A percentile compares a stretch with the other conserved stretches of the same genome.
Conservation (phyloP, 495 filamentous ascomycete genomes). For the Podospora comata region DNA sequence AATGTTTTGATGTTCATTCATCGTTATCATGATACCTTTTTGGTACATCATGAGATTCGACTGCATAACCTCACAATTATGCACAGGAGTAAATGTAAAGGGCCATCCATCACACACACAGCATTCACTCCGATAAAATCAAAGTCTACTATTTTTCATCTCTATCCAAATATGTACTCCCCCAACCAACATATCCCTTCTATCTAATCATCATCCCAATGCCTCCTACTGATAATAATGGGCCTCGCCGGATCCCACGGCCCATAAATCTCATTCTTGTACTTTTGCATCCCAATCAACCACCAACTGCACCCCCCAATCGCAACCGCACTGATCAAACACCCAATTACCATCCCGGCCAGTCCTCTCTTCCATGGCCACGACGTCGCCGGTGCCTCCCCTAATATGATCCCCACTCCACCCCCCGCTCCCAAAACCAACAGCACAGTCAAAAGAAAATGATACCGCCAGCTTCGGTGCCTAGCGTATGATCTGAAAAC, state of each 20-base stretch:
- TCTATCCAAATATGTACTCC: neutral
- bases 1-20: neutral
- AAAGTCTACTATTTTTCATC: too few relatives aligned
- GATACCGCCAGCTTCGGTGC: conserved; percentile 78
- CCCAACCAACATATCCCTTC: neutral
- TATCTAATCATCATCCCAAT: conserved; percentile 46
- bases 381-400: conserved; percentile 33
- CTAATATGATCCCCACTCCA: conserved; percentile 68
- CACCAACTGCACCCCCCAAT: conserved; percentile 98
- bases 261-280: conserved; percentile 98
- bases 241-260: conserved; percentile 97
- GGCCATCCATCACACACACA: too few relatives aligned
- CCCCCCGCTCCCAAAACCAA: conserved; percentile 75
- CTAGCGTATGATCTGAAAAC: conserved; percentile 86
- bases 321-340: conserved; percentile 61
- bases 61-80: too few relatives aligned
- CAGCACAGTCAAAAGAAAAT: conserved; percentile 71
- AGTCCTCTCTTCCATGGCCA: conserved; percentile 74
- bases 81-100: too few relatives aligned
- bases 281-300: conserved; percentile 95
- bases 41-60: too few relatives aligned
- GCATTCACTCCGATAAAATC: too few relatives aligned
- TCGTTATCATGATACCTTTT: too few relatives aligned
- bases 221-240: conserved; percentile 57
- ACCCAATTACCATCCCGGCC: conserved; percentile 67